Evolutionary conservation across 1,284 basidiomycete species (phyloP).

Genomic region (Malassezia japonica): DNA sequence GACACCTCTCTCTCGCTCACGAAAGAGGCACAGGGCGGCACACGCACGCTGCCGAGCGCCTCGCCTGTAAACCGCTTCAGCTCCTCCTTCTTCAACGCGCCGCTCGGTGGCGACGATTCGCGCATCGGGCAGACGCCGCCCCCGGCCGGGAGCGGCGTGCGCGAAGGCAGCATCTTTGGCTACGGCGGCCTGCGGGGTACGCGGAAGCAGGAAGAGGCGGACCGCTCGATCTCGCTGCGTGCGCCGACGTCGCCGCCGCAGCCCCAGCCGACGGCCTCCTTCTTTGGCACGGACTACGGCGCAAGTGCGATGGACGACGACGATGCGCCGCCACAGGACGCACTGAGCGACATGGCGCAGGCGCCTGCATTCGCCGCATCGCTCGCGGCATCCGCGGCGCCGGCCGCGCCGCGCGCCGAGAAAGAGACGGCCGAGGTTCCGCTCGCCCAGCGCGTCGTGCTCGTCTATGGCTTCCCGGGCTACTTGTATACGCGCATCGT

Average conservation of each 20-base stretch:
- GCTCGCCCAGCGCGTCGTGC: constrained; percentile 25
- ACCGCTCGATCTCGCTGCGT: constrained; percentile 10
- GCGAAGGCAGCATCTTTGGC: constrained; percentile 36
- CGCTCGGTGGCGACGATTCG: constrained; percentile 19
- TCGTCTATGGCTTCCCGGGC: constrained; percentile 29
- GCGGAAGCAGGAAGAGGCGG: constrained; percentile 4
- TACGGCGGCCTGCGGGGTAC: constrained; percentile 29
- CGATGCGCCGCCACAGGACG: constrained; percentile 16
- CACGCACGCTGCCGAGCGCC: constrained; percentile 18
- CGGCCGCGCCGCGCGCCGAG: background rate
- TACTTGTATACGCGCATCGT: constrained; percentile 29
- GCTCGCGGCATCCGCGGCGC: background rate
- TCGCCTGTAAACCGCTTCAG: constrained; percentile 29
- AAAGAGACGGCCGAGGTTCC: background rate
- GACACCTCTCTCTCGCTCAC: constrained; percentile 25
- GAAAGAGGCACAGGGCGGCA: constrained; percentile 21
- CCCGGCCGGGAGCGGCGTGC: constrained; percentile 18
- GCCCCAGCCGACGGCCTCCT: background rate
- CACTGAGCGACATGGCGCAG: constrained; percentile 8
- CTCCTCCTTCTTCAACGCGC: constrained; percentile 33
- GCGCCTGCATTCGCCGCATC: background rate
- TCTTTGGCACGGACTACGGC: background rate
- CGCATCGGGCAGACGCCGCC: constrained; percentile 16
- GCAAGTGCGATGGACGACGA: constrained; percentile 14
- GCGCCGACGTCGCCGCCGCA: constrained; percentile 2